Evolutionary conservation across 2,329 filamentous ascomycete species (phyloP).

Genomic region (Sporothrix pseudoabietina): DNA sequence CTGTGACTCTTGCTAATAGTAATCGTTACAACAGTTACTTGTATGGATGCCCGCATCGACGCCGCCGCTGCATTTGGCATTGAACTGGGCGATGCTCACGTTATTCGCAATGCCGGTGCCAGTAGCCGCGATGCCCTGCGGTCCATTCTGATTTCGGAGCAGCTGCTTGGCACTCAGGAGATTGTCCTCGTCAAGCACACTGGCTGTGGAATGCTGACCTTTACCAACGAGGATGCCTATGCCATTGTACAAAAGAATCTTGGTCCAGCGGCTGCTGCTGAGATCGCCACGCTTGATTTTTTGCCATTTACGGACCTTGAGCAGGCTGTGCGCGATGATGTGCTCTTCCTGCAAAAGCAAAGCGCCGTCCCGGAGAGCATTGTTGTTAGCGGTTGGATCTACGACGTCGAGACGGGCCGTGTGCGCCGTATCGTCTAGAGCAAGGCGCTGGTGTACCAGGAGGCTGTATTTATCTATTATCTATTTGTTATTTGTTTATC

Average conservation of each 20-base stretch:
- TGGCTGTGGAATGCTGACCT: conserved; percentile 74
- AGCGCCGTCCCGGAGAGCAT: conserved; percentile 63
- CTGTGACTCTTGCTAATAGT: neutral
- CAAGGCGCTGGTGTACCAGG: neutral
- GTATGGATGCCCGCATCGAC: conserved; percentile 79
- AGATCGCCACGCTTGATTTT: conserved; percentile 56
- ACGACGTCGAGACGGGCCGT: conserved; percentile 33
- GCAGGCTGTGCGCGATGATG: conserved; percentile 65
- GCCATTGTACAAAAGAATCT: conserved; percentile 60
- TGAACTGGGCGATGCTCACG: conserved; percentile 73
- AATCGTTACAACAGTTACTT: conserved; percentile 57
- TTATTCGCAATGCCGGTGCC: conserved; percentile 73
- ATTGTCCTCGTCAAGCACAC: conserved; percentile 76
- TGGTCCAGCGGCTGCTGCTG: conserved; percentile 52
- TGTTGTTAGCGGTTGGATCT: conserved; percentile 68
- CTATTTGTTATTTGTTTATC: neutral
- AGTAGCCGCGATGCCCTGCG: conserved; percentile 69
- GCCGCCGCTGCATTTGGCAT: conserved; percentile 70
- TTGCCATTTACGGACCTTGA: conserved; percentile 66
- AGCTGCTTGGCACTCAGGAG: conserved; percentile 74
- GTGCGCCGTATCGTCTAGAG: conserved; percentile 28
- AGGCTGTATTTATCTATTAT: neutral
- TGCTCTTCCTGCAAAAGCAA: conserved; percentile 61
- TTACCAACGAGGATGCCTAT: conserved; percentile 60
- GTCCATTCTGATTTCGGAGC: conserved; percentile 75